Conservation (phyloP, 257 asterid genomes). For the Solanum lycopersicoides region DNA sequence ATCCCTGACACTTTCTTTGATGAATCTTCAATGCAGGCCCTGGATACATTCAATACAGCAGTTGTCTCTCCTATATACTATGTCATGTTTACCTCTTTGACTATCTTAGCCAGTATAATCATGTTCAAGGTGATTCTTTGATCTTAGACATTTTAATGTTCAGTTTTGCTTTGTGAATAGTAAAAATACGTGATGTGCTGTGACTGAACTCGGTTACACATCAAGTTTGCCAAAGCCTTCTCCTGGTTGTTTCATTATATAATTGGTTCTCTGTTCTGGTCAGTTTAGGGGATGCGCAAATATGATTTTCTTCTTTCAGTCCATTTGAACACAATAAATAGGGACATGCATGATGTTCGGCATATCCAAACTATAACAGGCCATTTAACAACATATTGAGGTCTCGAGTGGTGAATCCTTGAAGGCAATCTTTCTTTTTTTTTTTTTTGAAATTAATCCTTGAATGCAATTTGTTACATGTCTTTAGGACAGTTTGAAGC, state of each 20-base stretch:
- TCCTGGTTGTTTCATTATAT: not conserved
- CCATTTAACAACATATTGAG: not conserved
- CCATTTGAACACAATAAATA: not conserved
- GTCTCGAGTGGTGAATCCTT: not conserved
- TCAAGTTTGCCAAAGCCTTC: not conserved
- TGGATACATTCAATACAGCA: not conserved
- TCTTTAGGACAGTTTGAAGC: not conserved
- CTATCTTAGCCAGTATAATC: slow-evolving; percentile 91
- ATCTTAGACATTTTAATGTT: not conserved
- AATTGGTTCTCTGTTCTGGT: not conserved
- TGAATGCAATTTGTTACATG: not conserved
- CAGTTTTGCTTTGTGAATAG: not conserved
- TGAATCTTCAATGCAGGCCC: slow-evolving; percentile 5
- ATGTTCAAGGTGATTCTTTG: slow-evolving; percentile 84
- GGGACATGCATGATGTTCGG: not conserved
- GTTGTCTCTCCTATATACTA: not conserved
- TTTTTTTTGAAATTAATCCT: not conserved
- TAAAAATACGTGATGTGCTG: not conserved
- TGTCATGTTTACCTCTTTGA: slow-evolving; percentile 16
- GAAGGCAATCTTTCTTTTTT: no score
- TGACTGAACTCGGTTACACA: not conserved
- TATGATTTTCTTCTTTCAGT: not conserved
- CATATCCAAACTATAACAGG: not conserved
- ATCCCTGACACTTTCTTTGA: not conserved
- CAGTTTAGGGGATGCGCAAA: not conserved